A percentile compares a stretch with the other conserved stretches of the same genome.
These are phyloP conservation scores for Suillus occidentalis DNA, from an alignment of 768 basidiomycete genomes.

Conservation along the genomic window DNA sequence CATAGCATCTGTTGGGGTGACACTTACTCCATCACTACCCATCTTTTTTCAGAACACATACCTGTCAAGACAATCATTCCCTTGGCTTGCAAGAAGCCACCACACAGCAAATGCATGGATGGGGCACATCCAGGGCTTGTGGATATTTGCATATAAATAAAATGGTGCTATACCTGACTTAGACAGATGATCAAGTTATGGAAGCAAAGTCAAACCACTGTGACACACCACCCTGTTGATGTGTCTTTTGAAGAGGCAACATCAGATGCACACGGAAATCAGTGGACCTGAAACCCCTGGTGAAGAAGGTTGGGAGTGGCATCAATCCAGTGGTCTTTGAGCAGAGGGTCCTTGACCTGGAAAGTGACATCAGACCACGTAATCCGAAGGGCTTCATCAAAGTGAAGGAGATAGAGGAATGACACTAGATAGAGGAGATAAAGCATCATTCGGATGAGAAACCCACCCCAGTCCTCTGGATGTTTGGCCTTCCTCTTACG, in stretches of 20 bases:
- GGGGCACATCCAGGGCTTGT: background rate
- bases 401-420: slow-evolving; percentile 24
- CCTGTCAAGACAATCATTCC: background rate
- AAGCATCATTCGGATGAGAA: slow-evolving; percentile 20
- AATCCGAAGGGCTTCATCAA: slow-evolving; percentile 24
- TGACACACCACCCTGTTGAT: background rate
- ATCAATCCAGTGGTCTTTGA: too few relatives aligned
- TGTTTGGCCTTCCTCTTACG: background rate
- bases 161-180: slow-evolving; percentile 20
- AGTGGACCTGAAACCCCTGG: too few relatives aligned
- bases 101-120: background rate
- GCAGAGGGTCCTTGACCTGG: background rate
- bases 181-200: too few relatives aligned
- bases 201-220: background rate
- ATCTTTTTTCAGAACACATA: slow-evolving; percentile 2
- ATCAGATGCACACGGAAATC: background rate
- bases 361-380: slow-evolving; percentile 16
- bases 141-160: slow-evolving; percentile 20
- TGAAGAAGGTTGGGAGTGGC: too few relatives aligned
- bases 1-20: background rate
- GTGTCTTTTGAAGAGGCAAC: slow-evolving; percentile 6
- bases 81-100: background rate
- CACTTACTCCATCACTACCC: slow-evolving; percentile 2
- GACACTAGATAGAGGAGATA: slow-evolving; percentile 16
- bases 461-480: slow-evolving; percentile 18